phyloP scores from a whole-genome alignment of 208 protist genomes.

The Kentomonas sorsogonicus region DNA sequence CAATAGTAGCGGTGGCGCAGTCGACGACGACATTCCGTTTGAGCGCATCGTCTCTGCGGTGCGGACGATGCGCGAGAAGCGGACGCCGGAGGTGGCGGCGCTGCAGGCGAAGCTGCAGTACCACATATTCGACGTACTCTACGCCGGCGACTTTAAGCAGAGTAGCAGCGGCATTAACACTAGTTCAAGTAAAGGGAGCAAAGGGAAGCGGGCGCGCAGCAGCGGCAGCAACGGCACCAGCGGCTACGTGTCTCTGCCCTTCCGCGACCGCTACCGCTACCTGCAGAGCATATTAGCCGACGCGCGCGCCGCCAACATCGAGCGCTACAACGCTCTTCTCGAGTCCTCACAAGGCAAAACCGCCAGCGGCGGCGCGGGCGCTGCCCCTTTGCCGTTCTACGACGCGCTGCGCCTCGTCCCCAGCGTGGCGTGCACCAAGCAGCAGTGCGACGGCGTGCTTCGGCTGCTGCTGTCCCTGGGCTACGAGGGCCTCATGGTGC shows the following conservation, averaged over 20 bases:
- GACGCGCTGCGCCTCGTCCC: too few relatives aligned
- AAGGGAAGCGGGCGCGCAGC: too few relatives aligned
- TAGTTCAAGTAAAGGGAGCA: too few relatives aligned
- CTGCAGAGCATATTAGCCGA: constrained; percentile 25
- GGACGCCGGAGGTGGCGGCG: constrained; percentile 45
- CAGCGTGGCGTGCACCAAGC: constrained; percentile 3
- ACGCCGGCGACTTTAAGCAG: constrained; percentile 32
- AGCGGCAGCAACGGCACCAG: too few relatives aligned
- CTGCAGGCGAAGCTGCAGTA: constrained; percentile 72
- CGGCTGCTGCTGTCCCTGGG: constrained; percentile 59
- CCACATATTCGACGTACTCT: constrained; percentile 84
- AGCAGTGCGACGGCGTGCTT: constrained; percentile 29
- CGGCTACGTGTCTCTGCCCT: constrained; percentile 19
- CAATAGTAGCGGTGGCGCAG: not conserved
- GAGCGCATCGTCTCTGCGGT: constrained; percentile 71
- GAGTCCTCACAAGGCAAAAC: too few relatives aligned
- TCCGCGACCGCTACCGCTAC: constrained; percentile 39
- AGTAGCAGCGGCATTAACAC: constrained; percentile 4
- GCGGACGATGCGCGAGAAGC: constrained; percentile 52
- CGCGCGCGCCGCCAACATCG: constrained; percentile 13
- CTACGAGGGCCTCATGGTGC: constrained; percentile 86
- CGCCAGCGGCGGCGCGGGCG: too few relatives aligned
- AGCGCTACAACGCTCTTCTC: not conserved
- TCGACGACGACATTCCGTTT: constrained; percentile 42
- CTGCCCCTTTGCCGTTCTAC: too few relatives aligned